Percentiles rank a stretch among this genome's conserved stretches.
These are phyloP conservation scores for Oryza nivara DNA, from an alignment of 176 grass and related monocot genomes.

Conservation along the genomic window DNA sequence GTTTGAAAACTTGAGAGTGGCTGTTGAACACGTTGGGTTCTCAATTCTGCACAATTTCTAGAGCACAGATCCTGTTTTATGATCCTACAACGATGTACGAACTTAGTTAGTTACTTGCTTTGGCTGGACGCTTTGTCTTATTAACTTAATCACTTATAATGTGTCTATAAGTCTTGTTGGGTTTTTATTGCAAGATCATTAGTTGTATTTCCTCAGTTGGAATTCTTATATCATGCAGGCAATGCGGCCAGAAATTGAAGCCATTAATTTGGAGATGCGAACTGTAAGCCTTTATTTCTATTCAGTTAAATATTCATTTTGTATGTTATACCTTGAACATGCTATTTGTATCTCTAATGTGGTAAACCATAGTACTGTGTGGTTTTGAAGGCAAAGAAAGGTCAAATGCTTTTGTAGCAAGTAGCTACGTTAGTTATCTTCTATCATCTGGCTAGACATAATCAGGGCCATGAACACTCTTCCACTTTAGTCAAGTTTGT, in stretches of 20 bases:
- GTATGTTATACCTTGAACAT: not conserved
- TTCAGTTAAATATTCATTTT: conserved; percentile 24
- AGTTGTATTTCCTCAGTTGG: not conserved
- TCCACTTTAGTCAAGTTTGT: not conserved
- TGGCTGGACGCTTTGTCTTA: not conserved
- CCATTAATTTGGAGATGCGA: conserved; percentile 56
- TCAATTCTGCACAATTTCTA: not conserved
- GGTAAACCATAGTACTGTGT: not conserved
- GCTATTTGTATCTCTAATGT: not conserved
- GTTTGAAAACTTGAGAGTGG: not conserved
- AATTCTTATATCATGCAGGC: conserved; percentile 45
- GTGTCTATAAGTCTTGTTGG: not conserved
- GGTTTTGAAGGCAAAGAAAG: conserved; percentile 6
- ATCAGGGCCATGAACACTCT: not conserved
- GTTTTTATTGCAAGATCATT: not conserved
- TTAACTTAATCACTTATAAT: not conserved
- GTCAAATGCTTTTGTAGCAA: not conserved
- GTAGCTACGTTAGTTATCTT: not conserved
- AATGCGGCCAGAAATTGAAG: conserved; percentile 76
- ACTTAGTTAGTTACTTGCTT: not conserved
- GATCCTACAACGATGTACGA: not conserved
- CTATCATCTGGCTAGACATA: not conserved
- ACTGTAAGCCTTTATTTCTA: conserved; percentile 55
- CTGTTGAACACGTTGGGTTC: not conserved
- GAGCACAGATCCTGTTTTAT: not conserved